Base-by-base conservation (phyloP, 1,284 basidiomycete species). In the Ustilago loliicola region DNA sequence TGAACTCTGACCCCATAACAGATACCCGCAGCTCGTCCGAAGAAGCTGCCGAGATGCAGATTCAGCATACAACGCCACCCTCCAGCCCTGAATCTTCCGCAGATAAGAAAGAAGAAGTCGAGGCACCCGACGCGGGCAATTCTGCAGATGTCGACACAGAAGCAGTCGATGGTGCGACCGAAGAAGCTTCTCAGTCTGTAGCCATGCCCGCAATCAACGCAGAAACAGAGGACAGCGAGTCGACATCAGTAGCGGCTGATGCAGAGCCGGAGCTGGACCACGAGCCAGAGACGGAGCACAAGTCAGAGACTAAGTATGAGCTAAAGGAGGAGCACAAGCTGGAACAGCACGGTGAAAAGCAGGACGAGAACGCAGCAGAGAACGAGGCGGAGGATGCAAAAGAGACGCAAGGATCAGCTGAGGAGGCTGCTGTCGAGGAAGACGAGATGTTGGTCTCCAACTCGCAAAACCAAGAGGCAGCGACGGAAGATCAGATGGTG, bases 21-120 rank as follows among this genome's bases (percentile, higher is more conserved):
- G 60, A 69, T 60, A 62, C 60, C 40, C 57, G 64, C 56, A 66
- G 53, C 57, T 66, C 64, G 21, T 71, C 64, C 6, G 66, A 65
- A n/a, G 66, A 73, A 3, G 71, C 61, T 40, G 66, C 71, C 25
- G 54, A 73, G 30, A 48, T 25, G 23, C 71, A 64, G 23, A 54
- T 65, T 4, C 47, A 61, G 23, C 34, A 64, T 17, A 29, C 66
- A 1, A 65, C 65, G 29, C 59, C 58, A 15, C 40, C 61, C 3
- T 64, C 71, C 17, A 61, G 40, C 15, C 61, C 58, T 23, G 42
- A n/a, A 11, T 1, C 10, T 29, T 3, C 15, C n/a, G 7, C 29
- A 51, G 19, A 34, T 3, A 34, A 34, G 17, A 40, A 32, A 25
- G 42, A 19, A 27, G 23, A 19, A 3, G 58, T 50, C 9, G 48